Percentiles rank a stretch among this genome's conserved stretches.
These are phyloP conservation scores for Debaryomycetaceae sp. DNA, from an alignment of 1,139 yeast genomes.

Conservation along the genomic window DNA sequence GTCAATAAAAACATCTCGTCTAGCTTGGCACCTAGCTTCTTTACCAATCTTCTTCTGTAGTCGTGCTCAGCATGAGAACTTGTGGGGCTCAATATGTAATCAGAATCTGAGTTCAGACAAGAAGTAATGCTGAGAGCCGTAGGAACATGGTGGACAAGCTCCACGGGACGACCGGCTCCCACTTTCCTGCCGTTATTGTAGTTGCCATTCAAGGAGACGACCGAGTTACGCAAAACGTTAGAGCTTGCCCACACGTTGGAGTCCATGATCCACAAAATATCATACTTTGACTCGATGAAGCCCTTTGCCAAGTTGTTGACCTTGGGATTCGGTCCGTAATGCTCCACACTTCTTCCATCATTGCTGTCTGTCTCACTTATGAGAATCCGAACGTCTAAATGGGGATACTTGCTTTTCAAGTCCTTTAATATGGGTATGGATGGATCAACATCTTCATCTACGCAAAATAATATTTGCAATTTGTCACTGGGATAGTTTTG, in stretches of 20 bases:
- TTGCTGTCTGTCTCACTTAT: constrained; percentile 36
- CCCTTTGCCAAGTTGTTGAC: constrained; percentile 84
- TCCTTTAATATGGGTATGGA: constrained; percentile 55
- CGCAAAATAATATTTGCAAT: constrained; percentile 73
- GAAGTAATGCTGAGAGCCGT: constrained; percentile 47
- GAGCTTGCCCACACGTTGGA: constrained; percentile 80
- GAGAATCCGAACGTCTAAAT: constrained; percentile 57
- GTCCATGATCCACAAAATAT: constrained; percentile 84
- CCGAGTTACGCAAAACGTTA: constrained; percentile 65
- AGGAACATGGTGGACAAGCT: constrained; percentile 79
- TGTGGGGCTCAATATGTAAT: constrained; percentile 18
- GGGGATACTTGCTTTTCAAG: constrained; percentile 53
- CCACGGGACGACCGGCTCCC: constrained; percentile 40
- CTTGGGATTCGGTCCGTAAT: constrained; percentile 86
- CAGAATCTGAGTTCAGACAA: constrained; percentile 14
- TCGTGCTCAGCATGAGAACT: constrained; percentile 3
- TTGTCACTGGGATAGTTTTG: constrained; percentile 62
- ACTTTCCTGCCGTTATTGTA: constrained; percentile 46
- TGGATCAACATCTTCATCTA: constrained; percentile 62
- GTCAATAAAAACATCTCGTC: constrained; percentile 87
- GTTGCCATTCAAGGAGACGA: constrained; percentile 45
- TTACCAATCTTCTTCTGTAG: constrained; percentile 14
- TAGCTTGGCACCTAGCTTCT: constrained; percentile 59
- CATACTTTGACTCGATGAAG: constrained; percentile 62
- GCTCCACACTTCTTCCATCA: constrained; percentile 28